phyloP scores from a whole-genome alignment of 192 early-diverging fungal species.

The Chytriomyces sp. region DNA sequence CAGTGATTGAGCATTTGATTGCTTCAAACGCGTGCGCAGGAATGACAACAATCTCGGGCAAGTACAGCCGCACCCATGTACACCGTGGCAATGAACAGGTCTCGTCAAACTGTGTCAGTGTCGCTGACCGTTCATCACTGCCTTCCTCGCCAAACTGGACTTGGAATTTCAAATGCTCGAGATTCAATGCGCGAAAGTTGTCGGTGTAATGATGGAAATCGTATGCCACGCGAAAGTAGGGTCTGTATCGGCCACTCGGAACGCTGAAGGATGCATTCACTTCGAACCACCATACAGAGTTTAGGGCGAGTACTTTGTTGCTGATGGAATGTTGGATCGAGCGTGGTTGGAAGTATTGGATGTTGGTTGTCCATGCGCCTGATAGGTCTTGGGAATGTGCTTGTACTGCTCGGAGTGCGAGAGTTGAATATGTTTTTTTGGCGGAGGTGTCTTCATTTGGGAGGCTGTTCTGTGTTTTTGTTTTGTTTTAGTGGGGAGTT shows the following conservation, averaged over 20 bases:
- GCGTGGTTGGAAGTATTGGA: neutral
- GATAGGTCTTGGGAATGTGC: no score
- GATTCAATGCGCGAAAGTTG: neutral
- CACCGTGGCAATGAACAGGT: neutral
- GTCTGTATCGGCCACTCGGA: neutral
- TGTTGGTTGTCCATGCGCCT: neutral
- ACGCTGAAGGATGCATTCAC: neutral
- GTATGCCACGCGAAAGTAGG: neutral
- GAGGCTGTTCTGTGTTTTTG: no score
- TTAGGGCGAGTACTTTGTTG: neutral
- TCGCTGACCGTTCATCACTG: neutral
- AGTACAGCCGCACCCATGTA: neutral
- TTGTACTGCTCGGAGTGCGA: no score
- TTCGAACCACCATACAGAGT: neutral
- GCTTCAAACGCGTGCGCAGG: neutral
- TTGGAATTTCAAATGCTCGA: neutral
- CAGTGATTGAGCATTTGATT: neutral
- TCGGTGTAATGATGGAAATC: neutral
- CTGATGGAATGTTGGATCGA: neutral
- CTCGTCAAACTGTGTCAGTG: neutral
- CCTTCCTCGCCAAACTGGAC: neutral
- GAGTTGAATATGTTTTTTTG: no score
- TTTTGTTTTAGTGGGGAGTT: no score
- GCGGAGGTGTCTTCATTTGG: no score
- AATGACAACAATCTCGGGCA: neutral